Base-by-base conservation (phyloP, 768 basidiomycete genomes). In the Leccinum olivaceopallidum region DNA sequence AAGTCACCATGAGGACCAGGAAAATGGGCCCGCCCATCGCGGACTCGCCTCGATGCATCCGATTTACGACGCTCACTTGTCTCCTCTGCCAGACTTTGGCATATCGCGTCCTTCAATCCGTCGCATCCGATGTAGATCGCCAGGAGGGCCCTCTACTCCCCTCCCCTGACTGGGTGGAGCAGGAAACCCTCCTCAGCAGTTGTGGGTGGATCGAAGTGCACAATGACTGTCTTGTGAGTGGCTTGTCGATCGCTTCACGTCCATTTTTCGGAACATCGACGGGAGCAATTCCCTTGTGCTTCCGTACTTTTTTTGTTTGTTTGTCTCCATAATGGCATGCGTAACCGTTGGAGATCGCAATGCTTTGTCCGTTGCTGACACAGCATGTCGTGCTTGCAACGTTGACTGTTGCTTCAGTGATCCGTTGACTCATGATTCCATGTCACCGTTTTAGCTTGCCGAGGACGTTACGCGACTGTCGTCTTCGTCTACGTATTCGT, bases 171-270 rank as follows among this genome's bases (percentile, higher is more conserved):
- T 92, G 89, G 88, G 85, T 85, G 6, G 90, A 92, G 75, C 81
- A 83, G 54, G 88, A 90, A 68, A 76, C 85, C 55, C 77, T 92
- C 73, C 84, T 84, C 73, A 88, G 86, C 64, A 73, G 78, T 36
- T 83, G 70, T 56, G 91, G 90, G 12, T 91, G 88, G 89, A 81
- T 93, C 61, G 86, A 92, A 66, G 81, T 92, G 20, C 79, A 86
- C 67, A 80, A 79, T 56, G 77, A 79, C 55, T 87, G 85, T 67
- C 69, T 90, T 74, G 90, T 92, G 75, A 81, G 90, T 83, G 34
- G 32, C 39, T 54, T n/a, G 26, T 13, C 32, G 9, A 37, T 52
- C 55, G 6, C 22, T 51, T 59, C 44, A 20, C 48, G 14, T 49
- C 49, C 26, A 47, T 57, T 55, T 53, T 47, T 20, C 24, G 24